Conservation (phyloP, 306 rosid species). For the Lablab purpureus region DNA sequence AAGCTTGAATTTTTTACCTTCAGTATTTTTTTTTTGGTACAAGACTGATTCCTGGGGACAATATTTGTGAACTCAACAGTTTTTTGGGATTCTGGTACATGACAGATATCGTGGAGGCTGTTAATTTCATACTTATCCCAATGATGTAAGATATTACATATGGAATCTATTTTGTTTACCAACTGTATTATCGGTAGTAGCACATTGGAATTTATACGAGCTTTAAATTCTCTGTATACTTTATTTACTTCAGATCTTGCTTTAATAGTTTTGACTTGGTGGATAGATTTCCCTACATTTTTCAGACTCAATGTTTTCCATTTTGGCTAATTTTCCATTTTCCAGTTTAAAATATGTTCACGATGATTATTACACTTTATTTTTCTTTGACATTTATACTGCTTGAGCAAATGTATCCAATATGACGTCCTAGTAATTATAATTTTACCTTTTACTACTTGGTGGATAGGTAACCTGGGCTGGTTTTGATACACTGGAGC, state of each 20-base stretch:
- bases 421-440: background rate
- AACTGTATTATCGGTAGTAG: background rate
- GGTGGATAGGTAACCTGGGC: constrained; percentile 89
- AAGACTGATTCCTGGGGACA: background rate
- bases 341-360: background rate
- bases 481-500: constrained; percentile 82
- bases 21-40: background rate
- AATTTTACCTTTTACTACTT: constrained; percentile 25
- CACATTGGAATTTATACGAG: background rate
- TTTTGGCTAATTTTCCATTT: constrained; percentile 19
- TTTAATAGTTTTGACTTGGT: constrained; percentile 12
- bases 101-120: background rate
- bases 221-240: background rate
- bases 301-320: background rate
- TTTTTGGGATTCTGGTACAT: background rate
- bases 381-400: background rate
- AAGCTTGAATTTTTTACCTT: background rate
- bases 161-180: background rate
- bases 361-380: constrained; percentile 30
- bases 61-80: background rate
- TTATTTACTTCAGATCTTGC: background rate
- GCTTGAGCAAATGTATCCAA: background rate
- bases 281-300: background rate
- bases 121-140: background rate
- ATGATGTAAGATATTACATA: background rate